Evolutionary conservation across 169 alveolate genomes (phyloP).

Genomic region (Perkinsus olseni): DNA sequence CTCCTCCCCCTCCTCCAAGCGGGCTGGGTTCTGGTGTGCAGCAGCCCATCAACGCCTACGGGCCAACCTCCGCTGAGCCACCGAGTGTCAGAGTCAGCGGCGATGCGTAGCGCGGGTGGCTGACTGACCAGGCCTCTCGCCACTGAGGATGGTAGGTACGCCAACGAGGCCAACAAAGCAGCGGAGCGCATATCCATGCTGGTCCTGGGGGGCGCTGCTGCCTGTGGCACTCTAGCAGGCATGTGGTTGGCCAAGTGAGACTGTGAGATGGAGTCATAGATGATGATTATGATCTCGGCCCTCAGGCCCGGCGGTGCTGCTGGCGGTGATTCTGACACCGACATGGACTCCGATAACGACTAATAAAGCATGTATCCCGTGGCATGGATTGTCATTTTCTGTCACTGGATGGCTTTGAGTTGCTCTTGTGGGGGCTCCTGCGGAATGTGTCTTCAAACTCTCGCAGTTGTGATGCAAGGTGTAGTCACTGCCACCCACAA

Average conservation of each 20-base stretch:
- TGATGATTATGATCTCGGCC: neutral
- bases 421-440: too few species aligned
- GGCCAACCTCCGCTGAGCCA: neutral
- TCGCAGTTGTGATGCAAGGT: neutral
- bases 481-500: neutral
- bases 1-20: too few species aligned
- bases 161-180: neutral
- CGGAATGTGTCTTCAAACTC: neutral
- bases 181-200: neutral
- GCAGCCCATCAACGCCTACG: neutral
- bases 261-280: neutral
- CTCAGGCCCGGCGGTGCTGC: neutral
- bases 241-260: neutral
- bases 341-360: neutral
- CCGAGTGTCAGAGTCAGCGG: neutral
- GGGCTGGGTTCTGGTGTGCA: neutral
- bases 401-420: too few species aligned
- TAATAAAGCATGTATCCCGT: too few species aligned
- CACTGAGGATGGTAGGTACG: neutral
- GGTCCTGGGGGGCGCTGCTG: neutral
- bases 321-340: neutral
- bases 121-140: too few species aligned
- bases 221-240: neutral
- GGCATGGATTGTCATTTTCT: too few species aligned
- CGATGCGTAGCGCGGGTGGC: neutral